Percentiles rank a stretch among this genome's conserved stretches.
Conservation (phyloP, 2,329 filamentous ascomycete genomes). For the Cercospora citrullina region DNA sequence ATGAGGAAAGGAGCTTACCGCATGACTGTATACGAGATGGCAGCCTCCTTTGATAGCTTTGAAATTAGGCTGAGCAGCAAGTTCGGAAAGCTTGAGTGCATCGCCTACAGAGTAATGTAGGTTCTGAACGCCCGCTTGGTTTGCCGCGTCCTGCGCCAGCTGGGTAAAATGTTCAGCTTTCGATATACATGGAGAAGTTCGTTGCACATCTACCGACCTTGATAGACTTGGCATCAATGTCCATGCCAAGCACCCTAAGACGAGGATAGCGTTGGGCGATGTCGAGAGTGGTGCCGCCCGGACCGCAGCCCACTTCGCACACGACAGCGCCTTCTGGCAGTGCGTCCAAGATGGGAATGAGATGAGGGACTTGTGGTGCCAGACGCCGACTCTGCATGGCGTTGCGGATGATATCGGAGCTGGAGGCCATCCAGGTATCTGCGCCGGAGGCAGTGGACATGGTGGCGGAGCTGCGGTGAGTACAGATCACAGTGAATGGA, state of each 20-base stretch:
- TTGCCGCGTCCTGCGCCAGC: slow-evolving; percentile 14
- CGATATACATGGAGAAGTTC: not conserved
- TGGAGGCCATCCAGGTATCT: slow-evolving; percentile 5
- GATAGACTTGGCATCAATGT: slow-evolving; percentile 21
- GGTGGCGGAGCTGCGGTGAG: not conserved
- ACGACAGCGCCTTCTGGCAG: slow-evolving; percentile 14
- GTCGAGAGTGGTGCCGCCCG: slow-evolving; percentile 20
- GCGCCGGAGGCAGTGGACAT: not conserved
- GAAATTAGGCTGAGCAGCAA: not conserved
- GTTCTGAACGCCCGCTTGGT: slow-evolving; percentile 5
- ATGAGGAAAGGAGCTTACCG: not conserved
- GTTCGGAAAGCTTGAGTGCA: slow-evolving; percentile 11
- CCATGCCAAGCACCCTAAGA: slow-evolving; percentile 17
- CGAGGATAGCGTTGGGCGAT: slow-evolving; percentile 19
- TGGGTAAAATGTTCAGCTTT: not conserved
- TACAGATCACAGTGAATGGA: not conserved
- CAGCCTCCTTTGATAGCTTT: slow-evolving; percentile 11
- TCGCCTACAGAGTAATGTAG: slow-evolving; percentile 15
- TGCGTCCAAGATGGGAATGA: slow-evolving; percentile 16
- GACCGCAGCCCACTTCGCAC: slow-evolving; percentile 20
- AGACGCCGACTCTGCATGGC: slow-evolving; percentile 17
- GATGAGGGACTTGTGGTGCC: slow-evolving; percentile 9
- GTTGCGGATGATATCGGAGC: slow-evolving; percentile 12
- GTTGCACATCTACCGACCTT: slow-evolving; percentile 4
- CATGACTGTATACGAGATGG: slow-evolving; percentile 20